A percentile compares a stretch with the other conserved stretches of the same genome.
Evolutionary conservation across 768 basidiomycete genomes (phyloP).

Genomic region (Mycena olivaceomarginata): DNA sequence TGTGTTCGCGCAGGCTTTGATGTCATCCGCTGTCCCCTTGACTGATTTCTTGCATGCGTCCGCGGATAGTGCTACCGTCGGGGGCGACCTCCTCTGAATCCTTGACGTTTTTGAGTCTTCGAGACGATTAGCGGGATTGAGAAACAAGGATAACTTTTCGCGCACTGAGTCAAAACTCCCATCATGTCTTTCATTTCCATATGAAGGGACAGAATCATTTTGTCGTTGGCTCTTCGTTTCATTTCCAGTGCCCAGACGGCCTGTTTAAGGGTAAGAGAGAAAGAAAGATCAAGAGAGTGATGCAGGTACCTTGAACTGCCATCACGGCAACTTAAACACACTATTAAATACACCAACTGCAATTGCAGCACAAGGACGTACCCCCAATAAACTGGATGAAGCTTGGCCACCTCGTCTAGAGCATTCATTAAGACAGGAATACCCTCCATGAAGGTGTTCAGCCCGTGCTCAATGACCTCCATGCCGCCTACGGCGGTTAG

Average conservation of each 20-base stretch:
- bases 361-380: slow-evolving; percentile 21
- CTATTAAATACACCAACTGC: background rate
- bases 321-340: slow-evolving; percentile 41
- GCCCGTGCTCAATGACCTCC: slow-evolving; percentile 43
- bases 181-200: slow-evolving; percentile 64
- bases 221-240: slow-evolving; percentile 64
- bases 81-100: slow-evolving; percentile 44
- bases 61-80: slow-evolving; percentile 49
- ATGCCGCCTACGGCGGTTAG: slow-evolving; percentile 33
- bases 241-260: slow-evolving; percentile 61
- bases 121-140: background rate
- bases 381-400: slow-evolving; percentile 55
- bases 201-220: slow-evolving; percentile 57
- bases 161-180: slow-evolving; percentile 56
- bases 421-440: slow-evolving; percentile 44
- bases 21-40: slow-evolving; percentile 52
- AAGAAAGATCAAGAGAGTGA: background rate
- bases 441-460: slow-evolving; percentile 46
- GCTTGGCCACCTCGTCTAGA: slow-evolving; percentile 49
- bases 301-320: slow-evolving; percentile 43
- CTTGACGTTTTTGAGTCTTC: slow-evolving; percentile 47
- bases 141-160: background rate
- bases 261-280: slow-evolving; percentile 51
- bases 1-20: slow-evolving; percentile 53
- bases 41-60: slow-evolving; percentile 51